phyloP scores from a whole-genome alignment of 257 asterid genomes.

The Primulina tabacum region DNA sequence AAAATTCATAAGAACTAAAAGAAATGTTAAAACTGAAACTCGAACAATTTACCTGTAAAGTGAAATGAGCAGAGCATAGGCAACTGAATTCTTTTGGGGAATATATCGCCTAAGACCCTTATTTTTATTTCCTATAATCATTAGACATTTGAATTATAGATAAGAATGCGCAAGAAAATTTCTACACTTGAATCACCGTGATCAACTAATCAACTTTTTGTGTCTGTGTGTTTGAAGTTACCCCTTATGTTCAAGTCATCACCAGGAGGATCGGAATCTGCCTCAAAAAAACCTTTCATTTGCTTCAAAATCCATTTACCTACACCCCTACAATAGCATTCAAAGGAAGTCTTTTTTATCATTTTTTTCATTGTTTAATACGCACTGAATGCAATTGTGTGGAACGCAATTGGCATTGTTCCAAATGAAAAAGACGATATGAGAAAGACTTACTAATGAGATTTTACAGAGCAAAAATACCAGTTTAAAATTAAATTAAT shows the following conservation, averaged over 20 bases:
- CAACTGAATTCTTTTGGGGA: slow-evolving; percentile 93
- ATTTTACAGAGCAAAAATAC: neutral
- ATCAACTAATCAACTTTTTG: neutral
- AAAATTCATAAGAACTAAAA: slow-evolving; percentile 7
- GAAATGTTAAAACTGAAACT: neutral
- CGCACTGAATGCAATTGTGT: neutral
- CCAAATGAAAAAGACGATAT: neutral
- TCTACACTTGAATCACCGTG: slow-evolving; percentile 12
- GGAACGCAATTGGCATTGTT: neutral
- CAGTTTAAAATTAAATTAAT: neutral
- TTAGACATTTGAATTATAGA: slow-evolving; percentile 17
- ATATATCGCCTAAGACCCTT: slow-evolving; percentile 62
- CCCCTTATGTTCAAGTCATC: slow-evolving; percentile 48
- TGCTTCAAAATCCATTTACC: slow-evolving; percentile 94
- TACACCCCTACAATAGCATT: slow-evolving; percentile 57
- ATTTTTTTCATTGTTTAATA: neutral
- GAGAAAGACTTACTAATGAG: neutral
- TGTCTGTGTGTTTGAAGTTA: slow-evolving; percentile 22
- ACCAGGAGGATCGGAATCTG: slow-evolving; percentile 44
- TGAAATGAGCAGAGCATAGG: slow-evolving; percentile 80
- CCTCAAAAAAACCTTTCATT: slow-evolving; percentile 64
- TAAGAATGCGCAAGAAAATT: slow-evolving; percentile 8
- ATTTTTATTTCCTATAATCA: slow-evolving; percentile 49
- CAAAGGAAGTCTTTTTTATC: neutral
- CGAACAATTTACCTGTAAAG: slow-evolving; percentile 61